Conservation (phyloP, 352 stramenopile species). For the Phytophthora meadii region DNA sequence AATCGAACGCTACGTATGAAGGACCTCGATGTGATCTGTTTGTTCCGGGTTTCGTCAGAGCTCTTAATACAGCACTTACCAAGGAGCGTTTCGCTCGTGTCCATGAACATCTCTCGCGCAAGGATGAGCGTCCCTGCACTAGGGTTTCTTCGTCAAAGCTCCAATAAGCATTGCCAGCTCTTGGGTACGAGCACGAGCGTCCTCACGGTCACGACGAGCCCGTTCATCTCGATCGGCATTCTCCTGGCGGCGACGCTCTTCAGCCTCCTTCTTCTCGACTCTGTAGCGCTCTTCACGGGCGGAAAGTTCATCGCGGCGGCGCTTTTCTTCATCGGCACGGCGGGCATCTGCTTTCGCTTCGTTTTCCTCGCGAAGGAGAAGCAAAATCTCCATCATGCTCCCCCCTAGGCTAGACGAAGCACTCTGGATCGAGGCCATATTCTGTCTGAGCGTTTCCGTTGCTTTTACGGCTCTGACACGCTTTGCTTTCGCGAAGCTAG, state of each 20-base stretch:
- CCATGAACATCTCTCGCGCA: neutral
- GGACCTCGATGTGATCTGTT: neutral
- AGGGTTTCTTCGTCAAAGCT: neutral
- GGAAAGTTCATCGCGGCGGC: constrained; percentile 1
- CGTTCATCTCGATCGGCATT: constrained; percentile 7
- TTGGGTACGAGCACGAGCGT: constrained; percentile 6
- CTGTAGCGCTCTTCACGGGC: neutral
- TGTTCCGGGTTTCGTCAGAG: neutral
- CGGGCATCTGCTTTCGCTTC: neutral
- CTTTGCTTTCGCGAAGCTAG: constrained; percentile 7
- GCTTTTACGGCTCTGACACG: neutral
- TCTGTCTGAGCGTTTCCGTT: neutral
- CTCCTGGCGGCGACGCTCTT: constrained; percentile 9
- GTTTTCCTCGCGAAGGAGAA: constrained; percentile 14
- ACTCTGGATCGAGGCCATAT: neutral
- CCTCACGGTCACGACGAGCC: constrained; percentile 8
- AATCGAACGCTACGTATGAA: neutral
- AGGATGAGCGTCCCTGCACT: neutral
- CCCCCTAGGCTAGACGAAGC: neutral
- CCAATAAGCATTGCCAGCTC: constrained; percentile 5
- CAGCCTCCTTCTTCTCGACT: constrained; percentile 1
- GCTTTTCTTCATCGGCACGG: constrained; percentile 1
- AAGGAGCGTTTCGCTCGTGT: neutral
- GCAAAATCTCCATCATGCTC: constrained; percentile 6
- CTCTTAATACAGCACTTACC: neutral